These are phyloP conservation scores for Vachellia pachyceras DNA, from an alignment of 306 rosid genomes.

Conservation along the genomic window DNA sequence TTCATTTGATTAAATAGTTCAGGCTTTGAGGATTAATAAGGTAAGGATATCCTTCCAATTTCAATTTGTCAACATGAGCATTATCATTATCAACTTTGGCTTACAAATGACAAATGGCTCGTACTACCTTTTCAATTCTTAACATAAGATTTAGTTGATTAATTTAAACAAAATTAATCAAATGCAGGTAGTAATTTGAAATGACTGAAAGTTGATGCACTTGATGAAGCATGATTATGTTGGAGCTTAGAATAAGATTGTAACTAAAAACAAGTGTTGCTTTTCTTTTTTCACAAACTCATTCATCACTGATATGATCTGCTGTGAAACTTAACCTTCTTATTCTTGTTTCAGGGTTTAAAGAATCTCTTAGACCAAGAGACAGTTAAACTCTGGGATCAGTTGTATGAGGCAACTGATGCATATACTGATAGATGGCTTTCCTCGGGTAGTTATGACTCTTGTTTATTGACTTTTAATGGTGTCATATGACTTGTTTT, in stretches of 20 bases:
- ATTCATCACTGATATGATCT: conserved; percentile 25
- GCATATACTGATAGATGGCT: conserved; percentile 89
- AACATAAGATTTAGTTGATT: too few relatives aligned
- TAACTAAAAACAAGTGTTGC: conserved; percentile 12
- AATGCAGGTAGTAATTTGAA: conserved; percentile 17
- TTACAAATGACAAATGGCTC: too few relatives aligned
- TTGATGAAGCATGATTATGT: conserved; percentile 21
- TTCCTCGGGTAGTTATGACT: conserved; percentile 74
- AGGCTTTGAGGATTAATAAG: too few relatives aligned
- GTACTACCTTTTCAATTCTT: too few relatives aligned
- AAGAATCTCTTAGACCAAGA: conserved; percentile 63
- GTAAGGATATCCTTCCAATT: background rate
- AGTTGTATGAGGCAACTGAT: conserved; percentile 80
- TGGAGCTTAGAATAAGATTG: conserved; percentile 13
- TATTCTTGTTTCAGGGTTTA: conserved; percentile 68
- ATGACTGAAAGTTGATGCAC: conserved; percentile 24
- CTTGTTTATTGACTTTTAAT: conserved; percentile 17
- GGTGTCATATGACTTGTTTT: conserved; percentile 24
- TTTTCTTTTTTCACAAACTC: conserved; percentile 30
- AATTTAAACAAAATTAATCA: too few relatives aligned
- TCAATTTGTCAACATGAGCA: background rate
- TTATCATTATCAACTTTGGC: too few relatives aligned
- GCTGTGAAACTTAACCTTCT: conserved; percentile 28
- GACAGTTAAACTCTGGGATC: conserved; percentile 64
- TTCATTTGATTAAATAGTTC: too few relatives aligned